Base-by-base conservation (phyloP, 441 rosid genomes). In the Monsonia emarginata region DNA sequence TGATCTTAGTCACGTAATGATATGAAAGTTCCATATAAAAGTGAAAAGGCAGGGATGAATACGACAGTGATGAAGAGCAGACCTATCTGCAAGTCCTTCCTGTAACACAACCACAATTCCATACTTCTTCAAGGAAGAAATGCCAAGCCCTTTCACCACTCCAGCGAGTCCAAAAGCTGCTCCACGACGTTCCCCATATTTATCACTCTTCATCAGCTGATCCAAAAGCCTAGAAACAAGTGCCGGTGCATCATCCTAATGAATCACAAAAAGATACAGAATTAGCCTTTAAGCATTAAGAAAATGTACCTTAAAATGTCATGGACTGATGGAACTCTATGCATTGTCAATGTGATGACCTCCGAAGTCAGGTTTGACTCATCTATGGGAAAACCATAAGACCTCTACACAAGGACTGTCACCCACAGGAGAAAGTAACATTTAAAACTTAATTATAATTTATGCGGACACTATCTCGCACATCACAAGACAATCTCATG, bases 131-230 rank as follows among this genome's bases (percentile, higher is more conserved):
- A 91, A 78, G 82, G 88, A 85, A 66, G 89, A 81, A 76, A 95
- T 82, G 76, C 99, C 99, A 76, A 88, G 83, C 71, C 99, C 98
- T 86, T 88, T 87, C 13, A 87, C 91, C 19, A 84, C 89, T 70
- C 99, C 99, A 31, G 98, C 96, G 74, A 95, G 87, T 74, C 98
- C 99, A 87, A 91, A 95, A 75, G 97, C 99, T 63, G 97, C 99
- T 72, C 99, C 98, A 69, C 99, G 95, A 19, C 98, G 97, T 59
- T 95, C 97, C 61, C 99, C 99, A 75, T 95, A 95, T 81, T 88
- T 90, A 58, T 95, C 97, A 79, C 95, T 88, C 78, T 84, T 90
- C 93, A 91, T 80, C 64, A 95, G 81, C 75, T 84, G 88, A 79
- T 87, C 87, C 88, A 95, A 77, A 74, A 95, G 77, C 72, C 87